phyloP scores from a whole-genome alignment of 306 rosid genomes.

The Parietaria judaica region DNA sequence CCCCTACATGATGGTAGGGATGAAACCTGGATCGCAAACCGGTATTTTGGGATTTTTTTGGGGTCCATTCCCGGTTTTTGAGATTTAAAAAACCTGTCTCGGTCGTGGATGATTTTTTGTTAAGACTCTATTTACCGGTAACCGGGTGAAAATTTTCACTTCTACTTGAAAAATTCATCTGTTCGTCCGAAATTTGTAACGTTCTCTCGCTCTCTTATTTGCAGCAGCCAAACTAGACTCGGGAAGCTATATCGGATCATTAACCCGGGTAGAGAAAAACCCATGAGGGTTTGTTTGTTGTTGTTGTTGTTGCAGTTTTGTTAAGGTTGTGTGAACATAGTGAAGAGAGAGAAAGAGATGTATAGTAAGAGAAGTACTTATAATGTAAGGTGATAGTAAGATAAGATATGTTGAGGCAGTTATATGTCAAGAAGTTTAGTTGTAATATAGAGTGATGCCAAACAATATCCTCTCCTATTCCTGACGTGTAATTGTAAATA shows the following conservation, averaged over 20 bases:
- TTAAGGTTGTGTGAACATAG: not conserved
- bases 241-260: slow-evolving; percentile 20
- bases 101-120: no score
- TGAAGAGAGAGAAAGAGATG: not conserved
- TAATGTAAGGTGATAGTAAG: not conserved
- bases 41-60: not conserved
- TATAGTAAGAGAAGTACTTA: not conserved
- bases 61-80: not conserved
- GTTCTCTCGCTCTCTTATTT: slow-evolving; percentile 14
- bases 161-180: no score
- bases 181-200: slow-evolving; percentile 1
- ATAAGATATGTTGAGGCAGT: not conserved
- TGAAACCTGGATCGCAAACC: no score
- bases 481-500: not conserved
- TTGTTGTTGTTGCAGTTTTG: not conserved
- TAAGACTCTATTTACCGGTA: no score
- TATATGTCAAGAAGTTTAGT: not conserved
- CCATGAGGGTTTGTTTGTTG: not conserved
- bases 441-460: not conserved
- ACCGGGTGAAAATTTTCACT: no score
- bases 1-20: no score
- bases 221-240: slow-evolving; percentile 48
- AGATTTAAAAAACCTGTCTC: no score
- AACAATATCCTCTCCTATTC: not conserved
- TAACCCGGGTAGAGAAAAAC: not conserved